A percentile compares a stretch with the other conserved stretches of the same genome.
These are phyloP conservation scores for Vaccinium myrtillus DNA, from an alignment of 148 eudicot species.

Conservation along the genomic window DNA sequence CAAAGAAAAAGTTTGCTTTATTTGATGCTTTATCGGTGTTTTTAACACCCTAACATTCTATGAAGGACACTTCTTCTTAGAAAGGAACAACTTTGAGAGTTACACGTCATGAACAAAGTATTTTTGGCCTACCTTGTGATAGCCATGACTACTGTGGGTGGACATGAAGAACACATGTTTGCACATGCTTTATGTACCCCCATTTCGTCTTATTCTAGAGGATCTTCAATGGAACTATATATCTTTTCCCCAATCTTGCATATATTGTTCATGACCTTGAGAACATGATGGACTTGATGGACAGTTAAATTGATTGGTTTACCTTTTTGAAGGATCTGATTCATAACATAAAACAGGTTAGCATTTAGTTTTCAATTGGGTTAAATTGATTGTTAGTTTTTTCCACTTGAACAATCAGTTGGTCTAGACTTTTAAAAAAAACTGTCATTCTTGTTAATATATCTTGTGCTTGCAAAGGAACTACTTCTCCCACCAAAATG, in stretches of 20 bases:
- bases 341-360: not conserved
- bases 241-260: not conserved
- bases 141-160: not conserved
- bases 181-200: not conserved
- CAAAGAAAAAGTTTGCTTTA: not conserved
- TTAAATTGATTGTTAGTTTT: not conserved
- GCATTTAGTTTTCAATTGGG: not conserved
- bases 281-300: not conserved
- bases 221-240: not conserved
- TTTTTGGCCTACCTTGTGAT: not conserved
- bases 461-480: not conserved
- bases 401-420: not conserved
- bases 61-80: not conserved
- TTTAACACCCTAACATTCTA: not conserved
- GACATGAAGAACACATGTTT: not conserved
- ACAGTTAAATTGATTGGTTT: not conserved
- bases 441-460: not conserved
- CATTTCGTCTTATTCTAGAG: not conserved
- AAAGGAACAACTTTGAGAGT: not conserved
- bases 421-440: not conserved
- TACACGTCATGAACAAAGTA: not conserved
- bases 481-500: not conserved
- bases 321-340: not conserved
- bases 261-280: not conserved
- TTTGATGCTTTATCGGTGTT: not conserved